Conservation (phyloP, 2,329 filamentous ascomycete species). For the Lizonia empirigonia region DNA sequence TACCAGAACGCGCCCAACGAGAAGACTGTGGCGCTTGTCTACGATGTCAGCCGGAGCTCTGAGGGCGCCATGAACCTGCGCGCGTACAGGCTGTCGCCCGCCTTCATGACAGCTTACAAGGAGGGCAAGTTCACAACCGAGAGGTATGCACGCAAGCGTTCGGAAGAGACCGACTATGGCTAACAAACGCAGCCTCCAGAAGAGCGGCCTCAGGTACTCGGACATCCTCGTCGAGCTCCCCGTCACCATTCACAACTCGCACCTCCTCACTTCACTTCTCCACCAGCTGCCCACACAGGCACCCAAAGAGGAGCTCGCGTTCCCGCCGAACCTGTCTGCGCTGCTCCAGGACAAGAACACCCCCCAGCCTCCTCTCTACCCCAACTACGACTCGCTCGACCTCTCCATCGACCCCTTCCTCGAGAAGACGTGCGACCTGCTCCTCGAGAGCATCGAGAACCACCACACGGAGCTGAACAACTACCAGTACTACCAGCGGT, state of each 20-base stretch:
- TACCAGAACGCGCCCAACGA: conserved; percentile 94
- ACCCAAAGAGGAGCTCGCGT: conserved; percentile 69
- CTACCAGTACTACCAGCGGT: conserved; percentile 96
- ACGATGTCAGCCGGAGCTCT: conserved; percentile 93
- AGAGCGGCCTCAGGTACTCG: conserved; percentile 90
- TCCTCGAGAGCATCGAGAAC: conserved; percentile 94
- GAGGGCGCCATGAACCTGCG: conserved; percentile 88
- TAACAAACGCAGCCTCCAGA: conserved; percentile 73
- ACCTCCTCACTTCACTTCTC: conserved; percentile 92
- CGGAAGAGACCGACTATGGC: conserved; percentile 76
- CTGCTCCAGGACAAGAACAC: conserved; percentile 68
- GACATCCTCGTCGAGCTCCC: conserved; percentile 93
- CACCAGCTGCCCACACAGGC: conserved; percentile 82
- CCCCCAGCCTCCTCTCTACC: conserved; percentile 71
- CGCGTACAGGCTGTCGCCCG: conserved; percentile 85
- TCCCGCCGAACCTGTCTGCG: conserved; percentile 79
- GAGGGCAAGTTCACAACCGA: conserved; percentile 98
- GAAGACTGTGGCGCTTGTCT: conserved; percentile 83
- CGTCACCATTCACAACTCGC: conserved; percentile 91
- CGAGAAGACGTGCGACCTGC: conserved; percentile 95
- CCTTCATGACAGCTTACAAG: conserved; percentile 90
- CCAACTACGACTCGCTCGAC: conserved; percentile 87
- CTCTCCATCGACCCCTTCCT: conserved; percentile 96
- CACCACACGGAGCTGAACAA: conserved; percentile 99
- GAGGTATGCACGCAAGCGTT: conserved; percentile 70